Evolutionary conservation across 2,329 filamentous ascomycete genomes (phyloP), one percentile per base, ranked within the genome.

Genomic region (Ophiostoma novo-ulmi): DNA sequence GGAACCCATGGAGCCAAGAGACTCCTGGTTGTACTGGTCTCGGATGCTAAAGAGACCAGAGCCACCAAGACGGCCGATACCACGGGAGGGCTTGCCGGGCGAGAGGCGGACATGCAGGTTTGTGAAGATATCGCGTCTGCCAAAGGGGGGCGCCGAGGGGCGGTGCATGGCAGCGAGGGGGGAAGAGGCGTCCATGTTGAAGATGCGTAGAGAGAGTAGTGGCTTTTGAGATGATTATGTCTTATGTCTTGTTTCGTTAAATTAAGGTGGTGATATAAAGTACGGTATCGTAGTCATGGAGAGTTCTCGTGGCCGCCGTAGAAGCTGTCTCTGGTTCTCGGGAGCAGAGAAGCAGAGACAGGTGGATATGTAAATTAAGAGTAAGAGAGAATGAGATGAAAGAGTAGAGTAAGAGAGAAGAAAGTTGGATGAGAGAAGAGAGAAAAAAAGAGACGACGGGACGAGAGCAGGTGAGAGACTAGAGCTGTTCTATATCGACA

Each of bases 131-230:
- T 87, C 85, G 78, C 80, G 72, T 74, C 79, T 75, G 78, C 82
- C 89, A 87, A 94, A 88, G 77, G 88, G 82, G 82, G 81, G 87
- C 83, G 80, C 85, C 82, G 81, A 67, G 3, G 65, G 87, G 85
- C 90, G 92, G 83, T 93, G 93, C 89, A 98, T 91, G 71, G 94
- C 93, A 80, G 94, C 94, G 78, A 98, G 83, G 66, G 95, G 95
- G 76, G 95, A 98, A 64, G 94, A 97, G 74, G 91, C 90, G 82
- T 97, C 93, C 93, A 98, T 97, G 77, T 68, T 82, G 75, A 22
- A 11, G 3, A 75, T 11, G 52, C 7, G n/a, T 3, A 20, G 2
- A 26, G 66, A 68, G 48, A 35, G 48, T 31, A 35, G 39, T 31
- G 41, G 36, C 31, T 17, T 31, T 17, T 36, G 35, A 38, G 10